phyloP scores from a whole-genome alignment of 148 eudicot species.

The Fagopyrum esculentum region DNA sequence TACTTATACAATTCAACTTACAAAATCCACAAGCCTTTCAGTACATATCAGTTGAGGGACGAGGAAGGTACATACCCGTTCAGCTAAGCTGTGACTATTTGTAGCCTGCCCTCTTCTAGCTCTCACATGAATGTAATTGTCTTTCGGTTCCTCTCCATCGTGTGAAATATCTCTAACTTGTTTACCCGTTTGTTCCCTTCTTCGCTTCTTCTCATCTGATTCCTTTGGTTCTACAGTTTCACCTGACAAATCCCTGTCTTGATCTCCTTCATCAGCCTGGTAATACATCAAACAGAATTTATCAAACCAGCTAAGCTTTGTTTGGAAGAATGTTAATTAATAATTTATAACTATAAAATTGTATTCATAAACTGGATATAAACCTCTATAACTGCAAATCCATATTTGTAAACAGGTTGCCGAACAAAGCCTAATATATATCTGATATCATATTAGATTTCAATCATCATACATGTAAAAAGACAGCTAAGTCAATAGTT shows the following conservation, averaged over 20 bases:
- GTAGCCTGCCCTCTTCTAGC: constrained; percentile 97
- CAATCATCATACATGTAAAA: too few species aligned
- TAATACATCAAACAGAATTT: not conserved
- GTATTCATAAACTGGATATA: too few species aligned
- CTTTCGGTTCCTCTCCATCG: constrained; percentile 52
- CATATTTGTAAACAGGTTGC: too few species aligned
- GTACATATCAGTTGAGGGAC: constrained; percentile 30
- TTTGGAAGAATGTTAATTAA: too few species aligned
- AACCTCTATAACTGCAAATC: too few species aligned
- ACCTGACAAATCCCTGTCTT: constrained; percentile 37
- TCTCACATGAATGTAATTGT: constrained; percentile 82
- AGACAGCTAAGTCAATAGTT: not conserved
- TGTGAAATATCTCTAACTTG: constrained; percentile 52
- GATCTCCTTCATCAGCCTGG: constrained; percentile 44
- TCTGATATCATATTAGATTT: too few species aligned
- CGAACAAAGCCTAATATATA: too few species aligned
- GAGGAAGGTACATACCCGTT: constrained; percentile 52
- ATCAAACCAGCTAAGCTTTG: too few species aligned
- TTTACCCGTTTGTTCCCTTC: constrained; percentile 48
- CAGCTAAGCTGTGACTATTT: constrained; percentile 96
- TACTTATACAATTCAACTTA: not conserved
- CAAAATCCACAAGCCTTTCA: constrained; percentile 44
- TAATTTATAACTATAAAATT: too few species aligned
- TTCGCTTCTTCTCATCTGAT: constrained; percentile 46
- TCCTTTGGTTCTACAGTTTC: constrained; percentile 49